Percentiles rank a stretch among this genome's conserved stretches.
These are phyloP conservation scores for Chlorella sp. DNA, from an alignment of 139 green algal genomes.

Conservation along the genomic window DNA sequence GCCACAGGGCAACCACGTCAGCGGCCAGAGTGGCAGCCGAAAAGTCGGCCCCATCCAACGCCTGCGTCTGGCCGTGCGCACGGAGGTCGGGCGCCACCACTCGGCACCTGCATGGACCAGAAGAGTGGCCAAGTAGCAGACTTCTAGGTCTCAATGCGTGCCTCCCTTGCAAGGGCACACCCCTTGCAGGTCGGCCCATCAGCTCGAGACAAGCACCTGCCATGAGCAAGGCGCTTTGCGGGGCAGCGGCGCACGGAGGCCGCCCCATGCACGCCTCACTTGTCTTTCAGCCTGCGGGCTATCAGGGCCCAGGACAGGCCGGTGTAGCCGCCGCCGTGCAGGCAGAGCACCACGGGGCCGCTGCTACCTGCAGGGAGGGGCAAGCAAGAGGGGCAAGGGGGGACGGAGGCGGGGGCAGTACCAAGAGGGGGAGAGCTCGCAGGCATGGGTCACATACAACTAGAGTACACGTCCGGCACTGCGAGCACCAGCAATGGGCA, in stretches of 20 bases:
- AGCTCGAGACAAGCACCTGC: background rate
- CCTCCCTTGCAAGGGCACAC: no score
- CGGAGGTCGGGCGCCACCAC: slow-evolving; percentile 83
- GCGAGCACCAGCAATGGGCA: no score
- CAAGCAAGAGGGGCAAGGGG: background rate
- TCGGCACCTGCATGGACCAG: slow-evolving; percentile 52
- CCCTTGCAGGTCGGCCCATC: no score
- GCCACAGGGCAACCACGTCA: slow-evolving; percentile 75
- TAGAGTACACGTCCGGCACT: no score
- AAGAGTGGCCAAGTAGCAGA: no score
- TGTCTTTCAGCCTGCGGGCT: slow-evolving; percentile 68
- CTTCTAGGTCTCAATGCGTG: no score
- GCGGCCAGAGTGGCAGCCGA: slow-evolving; percentile 67
- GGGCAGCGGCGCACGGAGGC: background rate
- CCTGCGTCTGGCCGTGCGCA: slow-evolving; percentile 73
- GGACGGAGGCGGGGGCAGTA: background rate
- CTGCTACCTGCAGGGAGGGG: slow-evolving; percentile 42
- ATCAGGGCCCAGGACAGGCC: slow-evolving; percentile 86
- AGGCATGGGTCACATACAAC: background rate
- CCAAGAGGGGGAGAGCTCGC: background rate
- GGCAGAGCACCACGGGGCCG: slow-evolving; percentile 73
- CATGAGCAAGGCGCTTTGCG: background rate
- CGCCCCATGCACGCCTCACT: no score
- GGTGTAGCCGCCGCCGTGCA: slow-evolving; percentile 91
- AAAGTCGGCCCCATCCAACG: slow-evolving; percentile 68